Base-by-base conservation (phyloP, 192 early-diverging fungal genomes). In the Gamsiella multidivaricata region DNA sequence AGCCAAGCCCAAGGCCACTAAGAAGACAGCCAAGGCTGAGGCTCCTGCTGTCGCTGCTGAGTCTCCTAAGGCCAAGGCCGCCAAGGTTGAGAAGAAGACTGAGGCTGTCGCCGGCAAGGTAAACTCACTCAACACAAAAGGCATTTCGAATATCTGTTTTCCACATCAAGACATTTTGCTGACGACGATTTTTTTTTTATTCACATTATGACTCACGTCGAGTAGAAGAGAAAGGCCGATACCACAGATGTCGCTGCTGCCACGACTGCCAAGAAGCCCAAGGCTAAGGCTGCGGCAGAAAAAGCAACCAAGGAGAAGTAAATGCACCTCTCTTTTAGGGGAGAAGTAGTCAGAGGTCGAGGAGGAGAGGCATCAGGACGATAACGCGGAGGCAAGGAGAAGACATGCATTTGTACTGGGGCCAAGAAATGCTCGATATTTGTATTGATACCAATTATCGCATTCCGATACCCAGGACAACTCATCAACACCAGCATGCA, bases 11-110 rank as follows among this genome's bases (percentile, higher is more conserved):
- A 66, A 76, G 59, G 59, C 65, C 15, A 25, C 63, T 45, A 76
- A 76, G 74, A 78, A 78, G 74, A 42, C 72, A 49, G 66, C 59
- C 51, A 75, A 75, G 64, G 42, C 55, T 8, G 62, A 65, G n/a
- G 58, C 62, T 54, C 37, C 54, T 18, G 70, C 61, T 31, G 69
- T 54, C 33, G 69, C 29, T 28, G 57, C 57, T 56, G 45, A 69
- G 37, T 49, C 57, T 42, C 53, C 59, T 42, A 61, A 71, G 58
- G 39, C 58, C 26, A 62, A 61, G 60, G 53, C 50, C 9, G 50
- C 62, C 43, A 76, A 76, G 72, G 52, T 51, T 26, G 72, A 65
- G 41, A 76, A 76, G 65, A 61, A 73, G 70, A 39, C 61, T 14
- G 58, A 76, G 14, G 52, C 70, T 54, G 64, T 37, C 39, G 71